Evolutionary conservation across 371 early-diverging fungal genomes (phyloP).

Genomic region (Parasitella parasitica): DNA sequence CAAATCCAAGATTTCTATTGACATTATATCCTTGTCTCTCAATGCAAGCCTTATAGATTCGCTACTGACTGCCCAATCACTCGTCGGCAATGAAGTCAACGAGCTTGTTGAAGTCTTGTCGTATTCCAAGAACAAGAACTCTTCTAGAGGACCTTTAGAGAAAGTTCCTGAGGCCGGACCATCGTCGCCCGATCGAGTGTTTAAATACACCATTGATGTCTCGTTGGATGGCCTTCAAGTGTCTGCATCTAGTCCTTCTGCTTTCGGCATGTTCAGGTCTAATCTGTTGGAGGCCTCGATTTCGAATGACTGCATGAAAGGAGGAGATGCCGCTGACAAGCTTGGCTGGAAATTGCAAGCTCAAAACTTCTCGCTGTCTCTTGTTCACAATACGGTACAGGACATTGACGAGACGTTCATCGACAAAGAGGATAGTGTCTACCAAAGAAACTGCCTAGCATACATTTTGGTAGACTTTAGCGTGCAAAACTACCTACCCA

Average conservation of each 20-base stretch:
- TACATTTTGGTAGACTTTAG: conserved; percentile 69
- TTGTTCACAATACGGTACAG: conserved; percentile 55
- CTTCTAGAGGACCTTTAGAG: neutral
- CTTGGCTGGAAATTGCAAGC: conserved; percentile 60
- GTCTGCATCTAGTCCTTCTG: conserved; percentile 68
- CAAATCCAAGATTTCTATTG: conserved; percentile 61
- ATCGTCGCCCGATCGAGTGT: neutral
- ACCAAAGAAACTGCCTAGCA: conserved; percentile 61
- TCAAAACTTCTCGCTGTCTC: conserved; percentile 55
- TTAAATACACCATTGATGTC: conserved; percentile 61
- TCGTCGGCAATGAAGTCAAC: conserved; percentile 76
- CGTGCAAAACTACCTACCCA: conserved; percentile 53
- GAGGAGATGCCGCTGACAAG: neutral
- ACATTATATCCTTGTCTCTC: conserved; percentile 63
- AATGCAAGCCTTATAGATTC: conserved; percentile 78
- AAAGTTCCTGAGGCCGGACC: neutral
- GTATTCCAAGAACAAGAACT: conserved; percentile 42
- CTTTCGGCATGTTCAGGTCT: conserved; percentile 66
- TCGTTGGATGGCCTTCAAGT: conserved; percentile 64
- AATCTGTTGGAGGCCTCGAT: conserved; percentile 63
- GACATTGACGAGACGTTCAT: conserved; percentile 5
- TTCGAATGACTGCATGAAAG: conserved; percentile 36
- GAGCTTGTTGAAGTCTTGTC: conserved; percentile 73
- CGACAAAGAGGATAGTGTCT: conserved; percentile 6
- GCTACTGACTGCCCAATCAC: conserved; percentile 74